These are phyloP conservation scores for Yamadazyma takamatsuzukensis DNA, from an alignment of 805 yeast genomes.

Conservation along the genomic window DNA sequence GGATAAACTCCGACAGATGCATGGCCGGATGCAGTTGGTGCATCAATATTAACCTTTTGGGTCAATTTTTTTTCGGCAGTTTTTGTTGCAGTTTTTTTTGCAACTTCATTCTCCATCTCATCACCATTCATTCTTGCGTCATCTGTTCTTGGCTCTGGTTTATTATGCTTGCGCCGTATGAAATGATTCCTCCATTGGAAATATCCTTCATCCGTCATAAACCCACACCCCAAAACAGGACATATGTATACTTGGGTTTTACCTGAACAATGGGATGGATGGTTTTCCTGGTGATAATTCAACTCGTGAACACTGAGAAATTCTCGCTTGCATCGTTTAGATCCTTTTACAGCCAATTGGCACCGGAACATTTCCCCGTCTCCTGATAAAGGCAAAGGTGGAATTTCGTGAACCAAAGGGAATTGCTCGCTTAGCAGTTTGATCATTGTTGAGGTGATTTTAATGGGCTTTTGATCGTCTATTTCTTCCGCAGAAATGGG, in stretches of 20 bases:
- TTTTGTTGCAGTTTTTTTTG: too few relatives aligned
- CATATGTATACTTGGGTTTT: slow-evolving; percentile 31
- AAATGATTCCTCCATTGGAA: slow-evolving; percentile 27
- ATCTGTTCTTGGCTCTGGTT: slow-evolving; percentile 8
- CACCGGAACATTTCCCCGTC: slow-evolving; percentile 18
- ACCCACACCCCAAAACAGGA: slow-evolving; percentile 40
- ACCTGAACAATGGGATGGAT: slow-evolving; percentile 21
- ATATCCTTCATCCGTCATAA: slow-evolving; percentile 31
- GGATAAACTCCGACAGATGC: too few relatives aligned
- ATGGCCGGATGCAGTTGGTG: too few relatives aligned
- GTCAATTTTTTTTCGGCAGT: too few relatives aligned
- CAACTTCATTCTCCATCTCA: too few relatives aligned
- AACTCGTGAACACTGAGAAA: slow-evolving; percentile 16
- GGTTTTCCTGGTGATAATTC: slow-evolving; percentile 14
- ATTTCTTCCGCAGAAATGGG: slow-evolving; percentile 16
- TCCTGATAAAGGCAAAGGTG: slow-evolving; percentile 19
- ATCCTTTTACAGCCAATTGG: slow-evolving; percentile 7
- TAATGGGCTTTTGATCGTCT: background rate
- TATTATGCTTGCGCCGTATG: slow-evolving; percentile 16
- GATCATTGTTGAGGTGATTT: slow-evolving; percentile 8
- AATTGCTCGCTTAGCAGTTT: slow-evolving; percentile 11
- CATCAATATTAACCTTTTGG: too few relatives aligned
- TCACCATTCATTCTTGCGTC: background rate
- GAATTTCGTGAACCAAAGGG: slow-evolving; percentile 21
- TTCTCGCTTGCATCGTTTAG: slow-evolving; percentile 9